A percentile compares a stretch with the other conserved stretches of the same genome.
These are phyloP conservation scores for Coffea canephora DNA, from an alignment of 257 asterid genomes.

Conservation along the genomic window DNA sequence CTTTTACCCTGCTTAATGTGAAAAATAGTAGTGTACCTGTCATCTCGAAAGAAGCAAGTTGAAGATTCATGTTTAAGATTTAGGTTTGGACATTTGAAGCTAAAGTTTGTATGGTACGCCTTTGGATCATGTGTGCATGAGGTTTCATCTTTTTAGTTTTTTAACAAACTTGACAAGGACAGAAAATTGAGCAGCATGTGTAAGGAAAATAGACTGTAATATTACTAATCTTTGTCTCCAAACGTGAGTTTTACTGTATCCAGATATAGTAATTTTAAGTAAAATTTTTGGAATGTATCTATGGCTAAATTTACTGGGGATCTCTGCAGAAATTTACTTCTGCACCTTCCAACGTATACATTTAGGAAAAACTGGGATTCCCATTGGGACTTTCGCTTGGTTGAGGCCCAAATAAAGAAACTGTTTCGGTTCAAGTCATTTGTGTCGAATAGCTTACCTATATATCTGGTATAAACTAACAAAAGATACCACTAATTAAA, in stretches of 20 bases:
- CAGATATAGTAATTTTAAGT: neutral
- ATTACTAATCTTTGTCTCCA: neutral
- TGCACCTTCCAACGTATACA: neutral
- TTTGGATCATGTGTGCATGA: neutral
- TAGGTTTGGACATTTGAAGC: neutral
- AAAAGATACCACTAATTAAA: neutral
- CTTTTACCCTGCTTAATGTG: too few species aligned
- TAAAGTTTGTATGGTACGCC: neutral
- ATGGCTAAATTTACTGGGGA: neutral
- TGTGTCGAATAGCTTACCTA: neutral
- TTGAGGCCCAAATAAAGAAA: neutral
- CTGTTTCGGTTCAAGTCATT: neutral
- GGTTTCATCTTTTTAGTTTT: neutral
- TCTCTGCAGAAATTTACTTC: neutral
- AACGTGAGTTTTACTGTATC: neutral
- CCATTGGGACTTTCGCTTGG: neutral
- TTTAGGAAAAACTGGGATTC: neutral
- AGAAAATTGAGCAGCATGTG: neutral
- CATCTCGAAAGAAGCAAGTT: neutral
- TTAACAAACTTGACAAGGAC: conserved; percentile 8
- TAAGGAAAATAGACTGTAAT: neutral
- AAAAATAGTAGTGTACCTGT: neutral
- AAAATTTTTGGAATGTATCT: neutral
- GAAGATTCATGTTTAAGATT: neutral
- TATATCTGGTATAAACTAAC: neutral